A percentile compares a stretch with the other conserved stretches of the same genome.
phyloP scores from a whole-genome alignment of 1,284 basidiomycete genomes.

The Rhodotorula sp. region DNA sequence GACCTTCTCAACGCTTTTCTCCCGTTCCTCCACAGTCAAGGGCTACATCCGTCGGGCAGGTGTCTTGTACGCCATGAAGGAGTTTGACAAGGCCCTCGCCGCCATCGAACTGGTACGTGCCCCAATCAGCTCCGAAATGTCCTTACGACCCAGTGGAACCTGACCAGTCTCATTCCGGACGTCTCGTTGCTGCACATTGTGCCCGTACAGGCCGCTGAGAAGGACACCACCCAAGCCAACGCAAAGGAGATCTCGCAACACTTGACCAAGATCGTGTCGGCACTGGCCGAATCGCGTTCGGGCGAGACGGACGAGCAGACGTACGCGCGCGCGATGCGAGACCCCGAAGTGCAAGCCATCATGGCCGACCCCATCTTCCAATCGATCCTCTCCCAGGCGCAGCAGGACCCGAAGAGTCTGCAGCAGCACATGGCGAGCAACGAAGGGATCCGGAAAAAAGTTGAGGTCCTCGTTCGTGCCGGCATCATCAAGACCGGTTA shows the following conservation, averaged over 20 bases:
- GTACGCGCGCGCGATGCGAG: slow-evolving; percentile 88
- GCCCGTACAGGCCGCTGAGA: slow-evolving; percentile 60
- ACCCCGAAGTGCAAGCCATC: slow-evolving; percentile 82
- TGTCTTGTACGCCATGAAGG: slow-evolving; percentile 86
- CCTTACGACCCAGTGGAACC: not conserved
- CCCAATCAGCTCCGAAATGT: not conserved
- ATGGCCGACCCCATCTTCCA: slow-evolving; percentile 88
- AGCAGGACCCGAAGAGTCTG: slow-evolving; percentile 80
- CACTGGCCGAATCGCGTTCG: slow-evolving; percentile 74
- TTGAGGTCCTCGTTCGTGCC: slow-evolving; percentile 72
- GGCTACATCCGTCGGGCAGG: slow-evolving; percentile 92
- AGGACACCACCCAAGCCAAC: slow-evolving; percentile 75
- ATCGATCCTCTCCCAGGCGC: slow-evolving; percentile 86
- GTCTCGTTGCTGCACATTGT: too few species aligned
- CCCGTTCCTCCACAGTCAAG: slow-evolving; percentile 74
- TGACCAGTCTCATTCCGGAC: not conserved
- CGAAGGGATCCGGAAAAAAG: slow-evolving; percentile 75
- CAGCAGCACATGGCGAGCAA: slow-evolving; percentile 95
- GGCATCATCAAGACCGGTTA: slow-evolving; percentile 37
- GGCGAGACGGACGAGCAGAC: slow-evolving; percentile 92
- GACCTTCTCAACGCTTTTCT: not conserved
- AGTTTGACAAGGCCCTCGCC: slow-evolving; percentile 80
- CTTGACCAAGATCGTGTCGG: slow-evolving; percentile 75
- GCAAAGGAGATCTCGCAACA: slow-evolving; percentile 74
- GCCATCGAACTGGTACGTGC: slow-evolving; percentile 61